These are phyloP conservation scores for Coniochaeta ligniaria DNA, from an alignment of 2,329 filamentous ascomycete species.

Conservation along the genomic window DNA sequence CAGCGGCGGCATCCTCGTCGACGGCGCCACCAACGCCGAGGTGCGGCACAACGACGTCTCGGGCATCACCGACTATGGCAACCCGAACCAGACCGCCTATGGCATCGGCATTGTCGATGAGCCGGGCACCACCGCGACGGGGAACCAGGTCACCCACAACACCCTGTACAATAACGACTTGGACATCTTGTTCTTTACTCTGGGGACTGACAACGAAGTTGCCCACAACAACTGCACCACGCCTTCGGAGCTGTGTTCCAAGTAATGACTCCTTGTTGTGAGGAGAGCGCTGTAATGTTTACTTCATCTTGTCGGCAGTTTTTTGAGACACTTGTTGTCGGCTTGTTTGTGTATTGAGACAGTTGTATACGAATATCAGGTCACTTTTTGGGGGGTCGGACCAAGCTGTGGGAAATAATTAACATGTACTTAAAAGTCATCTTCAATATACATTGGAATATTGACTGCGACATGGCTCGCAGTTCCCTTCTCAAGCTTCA, in stretches of 20 bases:
- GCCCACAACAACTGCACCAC: constrained; percentile 15
- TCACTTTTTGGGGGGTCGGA: no score
- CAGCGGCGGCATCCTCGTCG: constrained; percentile 18
- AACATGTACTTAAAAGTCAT: no score
- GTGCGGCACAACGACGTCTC: constrained; percentile 20
- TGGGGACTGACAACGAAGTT: constrained; percentile 15
- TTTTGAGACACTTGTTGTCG: neutral
- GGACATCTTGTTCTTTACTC: constrained; percentile 13
- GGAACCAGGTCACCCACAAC: constrained; percentile 21
- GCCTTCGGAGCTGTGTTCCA: neutral
- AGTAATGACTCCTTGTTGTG: neutral
- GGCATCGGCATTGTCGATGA: constrained; percentile 20
- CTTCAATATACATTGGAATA: no score
- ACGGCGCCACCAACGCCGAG: constrained; percentile 18
- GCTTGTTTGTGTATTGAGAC: neutral
- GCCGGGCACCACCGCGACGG: constrained; percentile 10
- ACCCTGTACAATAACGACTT: constrained; percentile 19
- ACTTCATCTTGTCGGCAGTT: neutral
- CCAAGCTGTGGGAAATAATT: no score
- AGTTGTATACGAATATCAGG: neutral
- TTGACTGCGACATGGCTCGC: no score
- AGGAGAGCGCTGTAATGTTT: neutral
- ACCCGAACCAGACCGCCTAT: neutral
- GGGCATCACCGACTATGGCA: constrained; percentile 12
- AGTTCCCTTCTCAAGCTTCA: no score